phyloP scores from a whole-genome alignment of 768 basidiomycete species.

The Tricholoma hemisulphureum region DNA sequence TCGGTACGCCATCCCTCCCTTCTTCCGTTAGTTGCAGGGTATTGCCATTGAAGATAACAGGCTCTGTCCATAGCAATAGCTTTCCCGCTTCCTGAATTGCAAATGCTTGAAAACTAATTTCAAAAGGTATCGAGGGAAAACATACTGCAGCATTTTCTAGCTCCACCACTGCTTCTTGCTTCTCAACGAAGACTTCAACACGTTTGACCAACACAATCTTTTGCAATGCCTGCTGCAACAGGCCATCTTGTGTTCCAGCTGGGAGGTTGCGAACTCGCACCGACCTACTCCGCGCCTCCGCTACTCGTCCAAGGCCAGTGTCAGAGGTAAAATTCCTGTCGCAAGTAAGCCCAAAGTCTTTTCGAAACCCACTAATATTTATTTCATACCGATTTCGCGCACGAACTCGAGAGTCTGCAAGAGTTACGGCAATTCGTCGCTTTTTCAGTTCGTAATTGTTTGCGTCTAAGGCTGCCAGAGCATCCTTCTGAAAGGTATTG shows the following conservation, averaged over 20 bases:
- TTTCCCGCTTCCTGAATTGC: conserved; percentile 74
- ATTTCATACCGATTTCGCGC: conserved; percentile 52
- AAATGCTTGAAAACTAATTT: neutral
- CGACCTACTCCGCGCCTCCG: conserved; percentile 65
- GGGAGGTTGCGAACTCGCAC: conserved; percentile 78
- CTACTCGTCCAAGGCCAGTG: conserved; percentile 53
- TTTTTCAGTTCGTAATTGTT: conserved; percentile 90
- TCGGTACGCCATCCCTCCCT: conserved; percentile 30
- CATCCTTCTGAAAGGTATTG: conserved; percentile 52
- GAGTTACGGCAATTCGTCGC: conserved; percentile 84
- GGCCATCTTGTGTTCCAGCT: conserved; percentile 77
- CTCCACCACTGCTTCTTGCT: conserved; percentile 62
- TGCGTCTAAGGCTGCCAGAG: conserved; percentile 66
- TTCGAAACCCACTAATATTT: neutral
- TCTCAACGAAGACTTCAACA: conserved; percentile 68
- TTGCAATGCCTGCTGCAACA: conserved; percentile 87
- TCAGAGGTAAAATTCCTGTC: conserved; percentile 45
- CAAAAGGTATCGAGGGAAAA: neutral
- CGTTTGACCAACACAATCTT: conserved; percentile 71
- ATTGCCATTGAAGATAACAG: conserved; percentile 67
- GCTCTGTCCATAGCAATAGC: conserved; percentile 67
- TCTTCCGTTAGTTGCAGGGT: conserved; percentile 62
- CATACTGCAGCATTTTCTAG: conserved; percentile 62
- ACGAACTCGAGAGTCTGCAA: conserved; percentile 71
- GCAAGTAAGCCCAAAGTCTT: neutral